Evolutionary conservation across 2,329 filamentous ascomycete genomes (phyloP).

Genomic region (Colletotrichum sp.): DNA sequence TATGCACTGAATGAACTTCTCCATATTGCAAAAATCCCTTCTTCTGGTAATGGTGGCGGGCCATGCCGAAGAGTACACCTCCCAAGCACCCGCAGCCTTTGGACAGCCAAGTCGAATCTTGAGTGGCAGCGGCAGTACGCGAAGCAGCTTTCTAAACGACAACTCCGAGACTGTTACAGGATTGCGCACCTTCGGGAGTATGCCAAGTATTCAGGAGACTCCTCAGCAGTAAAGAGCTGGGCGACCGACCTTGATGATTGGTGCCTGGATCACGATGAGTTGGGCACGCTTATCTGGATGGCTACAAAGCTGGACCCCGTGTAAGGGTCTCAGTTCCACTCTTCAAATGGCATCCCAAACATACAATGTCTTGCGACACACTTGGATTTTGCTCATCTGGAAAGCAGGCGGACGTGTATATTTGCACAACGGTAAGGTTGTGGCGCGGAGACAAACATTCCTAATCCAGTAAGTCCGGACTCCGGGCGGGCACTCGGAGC

Average conservation of each 20-base stretch:
- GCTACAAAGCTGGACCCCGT: neutral
- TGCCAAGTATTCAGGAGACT: neutral
- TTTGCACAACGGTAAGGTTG: neutral
- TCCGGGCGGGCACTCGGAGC: neutral
- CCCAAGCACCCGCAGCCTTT: neutral
- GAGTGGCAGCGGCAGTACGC: neutral
- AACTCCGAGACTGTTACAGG: neutral
- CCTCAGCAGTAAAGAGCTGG: neutral
- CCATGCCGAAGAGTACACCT: neutral
- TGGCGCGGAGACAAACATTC: neutral
- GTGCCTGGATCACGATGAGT: neutral
- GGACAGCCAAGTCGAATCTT: neutral
- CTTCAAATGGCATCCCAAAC: neutral
- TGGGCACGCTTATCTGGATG: neutral
- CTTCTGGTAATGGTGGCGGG: neutral
- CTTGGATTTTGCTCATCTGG: no score
- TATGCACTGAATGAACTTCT: neutral
- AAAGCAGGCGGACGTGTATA: no score
- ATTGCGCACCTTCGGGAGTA: neutral
- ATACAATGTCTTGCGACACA: no score
- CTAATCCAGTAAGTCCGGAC: neutral
- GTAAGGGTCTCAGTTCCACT: fast-evolving
- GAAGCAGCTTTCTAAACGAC: neutral
- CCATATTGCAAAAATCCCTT: neutral
- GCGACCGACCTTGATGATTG: neutral